These are phyloP conservation scores for Triadica sebifera DNA, from an alignment of 345 rosid genomes.

Conservation along the genomic window DNA sequence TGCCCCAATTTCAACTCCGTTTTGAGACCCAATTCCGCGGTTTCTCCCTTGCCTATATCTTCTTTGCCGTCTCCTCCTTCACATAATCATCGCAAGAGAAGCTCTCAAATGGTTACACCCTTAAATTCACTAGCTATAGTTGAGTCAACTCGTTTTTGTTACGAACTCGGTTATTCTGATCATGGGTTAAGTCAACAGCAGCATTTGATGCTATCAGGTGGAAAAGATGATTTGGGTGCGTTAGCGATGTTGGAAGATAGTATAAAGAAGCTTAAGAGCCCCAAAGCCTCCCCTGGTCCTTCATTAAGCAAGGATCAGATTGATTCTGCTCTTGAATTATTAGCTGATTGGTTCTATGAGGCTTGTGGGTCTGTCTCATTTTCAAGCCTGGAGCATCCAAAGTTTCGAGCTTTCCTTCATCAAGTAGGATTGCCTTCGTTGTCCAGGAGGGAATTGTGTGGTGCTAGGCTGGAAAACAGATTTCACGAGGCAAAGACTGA, in stretches of 20 bases:
- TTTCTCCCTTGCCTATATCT: conserved; percentile 51
- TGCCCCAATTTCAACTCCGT: conserved; percentile 47
- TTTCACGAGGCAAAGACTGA: conserved; percentile 43
- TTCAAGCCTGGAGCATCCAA: conserved; percentile 54
- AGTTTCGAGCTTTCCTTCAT: conserved; percentile 49
- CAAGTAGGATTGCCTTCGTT: conserved; percentile 52
- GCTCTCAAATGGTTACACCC: conserved; percentile 23
- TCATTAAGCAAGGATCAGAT: conserved; percentile 46
- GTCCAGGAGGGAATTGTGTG: conserved; percentile 40
- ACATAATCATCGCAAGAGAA: conserved; percentile 42
- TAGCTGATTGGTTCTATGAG: conserved; percentile 57
- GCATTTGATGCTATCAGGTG: conserved; percentile 52
- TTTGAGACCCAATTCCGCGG: conserved; percentile 24
- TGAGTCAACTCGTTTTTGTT: conserved; percentile 34
- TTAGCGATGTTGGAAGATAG: conserved; percentile 59
- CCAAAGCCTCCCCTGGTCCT: conserved; percentile 47
- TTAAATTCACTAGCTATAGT: conserved; percentile 43
- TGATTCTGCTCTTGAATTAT: conserved; percentile 45
- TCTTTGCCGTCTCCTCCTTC: conserved; percentile 37
- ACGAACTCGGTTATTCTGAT: conserved; percentile 24
- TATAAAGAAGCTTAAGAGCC: conserved; percentile 56
- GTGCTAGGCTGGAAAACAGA: conserved; percentile 41
- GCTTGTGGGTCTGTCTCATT: conserved; percentile 49
- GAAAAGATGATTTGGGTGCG: conserved; percentile 50
- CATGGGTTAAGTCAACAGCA: conserved; percentile 29